These are phyloP conservation scores for Mrakia frigida DNA, from an alignment of 768 basidiomycete genomes.

Conservation along the genomic window DNA sequence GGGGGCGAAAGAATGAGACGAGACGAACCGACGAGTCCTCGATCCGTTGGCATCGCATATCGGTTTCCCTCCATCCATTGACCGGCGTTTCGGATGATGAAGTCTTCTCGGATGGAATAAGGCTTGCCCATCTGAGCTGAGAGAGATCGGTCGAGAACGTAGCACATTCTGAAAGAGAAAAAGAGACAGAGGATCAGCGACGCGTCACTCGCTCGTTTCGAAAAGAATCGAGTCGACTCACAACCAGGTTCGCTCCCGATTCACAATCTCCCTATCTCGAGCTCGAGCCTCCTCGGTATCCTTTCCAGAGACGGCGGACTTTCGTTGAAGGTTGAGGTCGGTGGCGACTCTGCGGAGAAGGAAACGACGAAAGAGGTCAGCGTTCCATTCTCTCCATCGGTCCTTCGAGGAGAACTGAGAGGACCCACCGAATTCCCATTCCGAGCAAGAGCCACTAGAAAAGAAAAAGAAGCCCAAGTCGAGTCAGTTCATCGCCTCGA, in stretches of 20 bases:
- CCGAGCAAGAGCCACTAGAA: slow-evolving; percentile 52
- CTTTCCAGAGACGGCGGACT: slow-evolving; percentile 59
- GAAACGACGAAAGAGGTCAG: slow-evolving; percentile 48
- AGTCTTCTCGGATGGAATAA: slow-evolving; percentile 85
- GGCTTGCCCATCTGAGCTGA: slow-evolving; percentile 98
- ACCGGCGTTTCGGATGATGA: slow-evolving; percentile 74
- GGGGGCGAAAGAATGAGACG: neutral
- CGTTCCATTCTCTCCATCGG: neutral
- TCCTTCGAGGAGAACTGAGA: slow-evolving; percentile 9
- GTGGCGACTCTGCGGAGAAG: slow-evolving; percentile 73
- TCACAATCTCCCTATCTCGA: slow-evolving; percentile 68
- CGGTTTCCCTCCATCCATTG: slow-evolving; percentile 61
- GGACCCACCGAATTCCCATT: slow-evolving; percentile 68
- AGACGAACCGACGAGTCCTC: slow-evolving; percentile 54
- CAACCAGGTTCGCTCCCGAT: slow-evolving; percentile 92
- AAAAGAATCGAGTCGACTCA: slow-evolving; percentile 49
- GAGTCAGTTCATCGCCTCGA: neutral
- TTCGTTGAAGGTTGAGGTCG: slow-evolving; percentile 90
- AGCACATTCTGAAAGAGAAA: slow-evolving; percentile 53
- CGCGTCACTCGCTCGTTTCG: neutral
- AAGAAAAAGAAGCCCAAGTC: neutral
- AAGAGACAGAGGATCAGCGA: neutral
- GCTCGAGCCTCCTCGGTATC: slow-evolving; percentile 75
- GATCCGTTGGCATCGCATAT: slow-evolving; percentile 60
- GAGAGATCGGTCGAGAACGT: slow-evolving; percentile 76